Percentiles rank a stretch among this genome's conserved stretches.
Conservation (phyloP, 2,329 filamentous ascomycete species). For the Tothia fuscella region DNA sequence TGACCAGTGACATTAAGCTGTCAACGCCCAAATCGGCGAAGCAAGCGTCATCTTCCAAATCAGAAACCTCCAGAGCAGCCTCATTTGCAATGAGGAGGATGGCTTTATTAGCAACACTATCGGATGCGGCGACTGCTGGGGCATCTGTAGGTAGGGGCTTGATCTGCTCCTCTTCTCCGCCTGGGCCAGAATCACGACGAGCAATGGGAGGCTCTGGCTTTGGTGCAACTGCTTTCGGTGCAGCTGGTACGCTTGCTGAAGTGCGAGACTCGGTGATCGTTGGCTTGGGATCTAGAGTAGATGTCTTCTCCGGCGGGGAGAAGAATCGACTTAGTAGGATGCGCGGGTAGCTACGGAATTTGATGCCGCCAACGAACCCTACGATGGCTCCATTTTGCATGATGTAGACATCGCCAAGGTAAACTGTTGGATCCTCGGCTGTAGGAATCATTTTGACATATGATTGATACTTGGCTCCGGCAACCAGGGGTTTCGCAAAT, state of each 20-base stretch:
- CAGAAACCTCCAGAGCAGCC: constrained; percentile 13
- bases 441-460: constrained; percentile 53
- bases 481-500: constrained; percentile 39
- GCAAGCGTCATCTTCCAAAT: constrained; percentile 16
- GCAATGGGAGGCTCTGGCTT: constrained; percentile 16
- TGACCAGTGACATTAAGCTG: constrained; percentile 17
- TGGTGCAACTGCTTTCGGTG: constrained; percentile 14
- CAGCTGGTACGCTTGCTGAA: constrained; percentile 38
- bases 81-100: constrained; percentile 40
- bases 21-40: constrained; percentile 21
- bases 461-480: constrained; percentile 42
- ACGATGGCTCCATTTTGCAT: constrained; percentile 45
- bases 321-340: constrained; percentile 19
- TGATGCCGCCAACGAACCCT: constrained; percentile 48
- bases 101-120: background rate
- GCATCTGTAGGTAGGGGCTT: background rate
- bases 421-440: constrained; percentile 37
- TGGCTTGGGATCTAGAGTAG: constrained; percentile 20
- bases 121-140: background rate
- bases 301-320: constrained; percentile 20
- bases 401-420: constrained; percentile 46
- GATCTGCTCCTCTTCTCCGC: background rate
- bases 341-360: constrained; percentile 24
- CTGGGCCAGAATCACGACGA: constrained; percentile 9
- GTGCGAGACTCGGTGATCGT: constrained; percentile 11